phyloP scores from a whole-genome alignment of 179 eudicot genomes.

The Kewa caespitosa region DNA sequence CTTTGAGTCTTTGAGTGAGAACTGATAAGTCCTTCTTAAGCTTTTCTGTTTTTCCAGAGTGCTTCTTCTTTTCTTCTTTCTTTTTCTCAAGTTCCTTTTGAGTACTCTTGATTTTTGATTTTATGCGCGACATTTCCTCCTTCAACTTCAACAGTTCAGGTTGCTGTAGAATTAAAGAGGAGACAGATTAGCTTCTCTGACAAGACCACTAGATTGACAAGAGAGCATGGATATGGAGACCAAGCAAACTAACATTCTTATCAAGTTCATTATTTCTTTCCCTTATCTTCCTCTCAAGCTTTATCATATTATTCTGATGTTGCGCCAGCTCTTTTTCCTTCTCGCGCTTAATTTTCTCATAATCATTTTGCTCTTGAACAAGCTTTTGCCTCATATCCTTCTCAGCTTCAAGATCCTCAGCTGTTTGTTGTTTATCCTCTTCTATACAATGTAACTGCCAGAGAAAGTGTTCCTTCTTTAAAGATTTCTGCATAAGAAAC shows the following conservation, averaged over 20 bases:
- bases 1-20: slow-evolving; percentile 52
- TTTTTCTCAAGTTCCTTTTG: slow-evolving; percentile 84
- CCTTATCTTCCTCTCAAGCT: slow-evolving; percentile 67
- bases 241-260: slow-evolving; percentile 55
- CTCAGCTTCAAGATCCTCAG: slow-evolving; percentile 64
- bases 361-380: slow-evolving; percentile 59
- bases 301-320: slow-evolving; percentile 69
- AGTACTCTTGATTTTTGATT: slow-evolving; percentile 69
- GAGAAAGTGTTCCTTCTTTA: slow-evolving; percentile 85
- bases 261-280: slow-evolving; percentile 68
- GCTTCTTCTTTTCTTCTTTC: slow-evolving; percentile 75
- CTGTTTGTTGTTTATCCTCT: slow-evolving; percentile 60
- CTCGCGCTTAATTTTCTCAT: slow-evolving; percentile 59
- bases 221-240: slow-evolving; percentile 3
- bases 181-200: slow-evolving; percentile 15
- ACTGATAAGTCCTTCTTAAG: slow-evolving; percentile 68
- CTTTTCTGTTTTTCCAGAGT: slow-evolving; percentile 62
- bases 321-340: slow-evolving; percentile 76
- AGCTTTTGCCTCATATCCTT: slow-evolving; percentile 63
- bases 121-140: slow-evolving; percentile 72
- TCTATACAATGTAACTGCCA: slow-evolving; percentile 87
- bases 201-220: slow-evolving; percentile 2
- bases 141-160: slow-evolving; percentile 73
- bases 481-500: slow-evolving; percentile 60
- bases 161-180: slow-evolving; percentile 54